Base-by-base conservation (phyloP, 2,329 filamentous ascomycete genomes). In the Aspergillus intermedius region DNA sequence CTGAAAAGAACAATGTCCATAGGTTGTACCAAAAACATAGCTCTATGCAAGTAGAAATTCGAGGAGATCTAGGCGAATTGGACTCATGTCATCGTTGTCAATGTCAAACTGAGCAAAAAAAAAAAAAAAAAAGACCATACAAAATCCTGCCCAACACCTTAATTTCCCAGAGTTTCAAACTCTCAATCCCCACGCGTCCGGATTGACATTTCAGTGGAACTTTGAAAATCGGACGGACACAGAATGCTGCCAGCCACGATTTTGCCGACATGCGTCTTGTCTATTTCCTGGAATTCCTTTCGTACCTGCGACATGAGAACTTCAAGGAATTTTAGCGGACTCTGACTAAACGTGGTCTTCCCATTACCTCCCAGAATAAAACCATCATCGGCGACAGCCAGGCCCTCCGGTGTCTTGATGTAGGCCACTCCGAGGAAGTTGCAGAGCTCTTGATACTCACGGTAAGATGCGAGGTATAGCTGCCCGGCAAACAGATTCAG, bases 401-500 rank as follows among this genome's bases (percentile, higher is more conserved):
- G 49, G 5, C 59, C 61, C 0, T 58, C 50, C 3, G 46, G 44
- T 13, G 53, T 51, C 37, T 46, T n/a, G 6, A 30, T 13, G 17
- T 46, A 60, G 3, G 59, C 58, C 17, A 61, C 53, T 1, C 59
- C 53, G 0, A 60, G 48, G 23, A 55, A 54, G 2, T 48, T 40
- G 15, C 54, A 61, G 10, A 67, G 49, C 5, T 54, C 60, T 0
- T 61, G 53, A 52, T 88, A 89, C 46, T 86, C 77, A 0, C 66
- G 49, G 40, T 73, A 78, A 0, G 71, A 74, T 0, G 60, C 62
- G 8, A 88, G 69, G 54, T 88, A 88, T 0, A 88, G 70, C 47
- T 86, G 82, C 0, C 85, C 86, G 0, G 86, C 72, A 47, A 89
- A 88, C 0, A 88, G 65, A 40, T 85, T 84, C 0, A 88, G 71